Base-by-base conservation (phyloP, 805 yeast species). In the Wickerhamomyces queroliae region DNA sequence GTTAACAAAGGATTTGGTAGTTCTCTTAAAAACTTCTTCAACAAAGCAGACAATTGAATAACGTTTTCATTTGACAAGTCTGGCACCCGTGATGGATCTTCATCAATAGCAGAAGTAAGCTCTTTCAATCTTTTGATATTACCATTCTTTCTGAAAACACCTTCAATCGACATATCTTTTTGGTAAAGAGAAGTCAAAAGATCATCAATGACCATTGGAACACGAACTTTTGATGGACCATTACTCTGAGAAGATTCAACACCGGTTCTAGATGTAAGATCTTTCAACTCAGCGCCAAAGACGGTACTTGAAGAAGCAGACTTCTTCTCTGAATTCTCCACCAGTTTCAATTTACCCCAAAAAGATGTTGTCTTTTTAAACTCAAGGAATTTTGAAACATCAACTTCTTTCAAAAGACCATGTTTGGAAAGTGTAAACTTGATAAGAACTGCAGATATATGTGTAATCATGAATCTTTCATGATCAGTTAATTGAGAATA, bases 131-230 rank as follows among this genome's bases (percentile, higher is more conserved):
- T 74, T 51, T 89, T 79, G 55, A 93, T 90, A 57, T 93, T 93
- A 54, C 99, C 99, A 57, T 93, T 93, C 56, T 90, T 83, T 53
- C 99, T 77, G 72, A 93, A 93, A 5, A 93, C 83, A 43, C 99
- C 99, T 61, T 93, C 99, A 23, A 81, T 89, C 3, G 97, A 86
- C 83, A 91, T 78, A 62, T 93, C 98, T 70, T 86, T 88, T 43
- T 83, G 91, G 38, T 86, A 76, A 67, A 93, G 74, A 0, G 95
- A 85, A 23, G 78, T 74, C 26, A 93, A 78, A 15, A 90, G 66
- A 53, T 93, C 98, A 52, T 91, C 98, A 32, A 93, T 71, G 28
- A 93, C 67, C 35, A 86, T 72, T 1, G 99, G 99, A 31, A 93
- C 83, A 27, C 80, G 72, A 32, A 93, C 71, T 47, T 80, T 80